Evolutionary conservation across 768 basidiomycete genomes (phyloP), one percentile per base, ranked within the genome.

Genomic region (Asterophora parasitica): DNA sequence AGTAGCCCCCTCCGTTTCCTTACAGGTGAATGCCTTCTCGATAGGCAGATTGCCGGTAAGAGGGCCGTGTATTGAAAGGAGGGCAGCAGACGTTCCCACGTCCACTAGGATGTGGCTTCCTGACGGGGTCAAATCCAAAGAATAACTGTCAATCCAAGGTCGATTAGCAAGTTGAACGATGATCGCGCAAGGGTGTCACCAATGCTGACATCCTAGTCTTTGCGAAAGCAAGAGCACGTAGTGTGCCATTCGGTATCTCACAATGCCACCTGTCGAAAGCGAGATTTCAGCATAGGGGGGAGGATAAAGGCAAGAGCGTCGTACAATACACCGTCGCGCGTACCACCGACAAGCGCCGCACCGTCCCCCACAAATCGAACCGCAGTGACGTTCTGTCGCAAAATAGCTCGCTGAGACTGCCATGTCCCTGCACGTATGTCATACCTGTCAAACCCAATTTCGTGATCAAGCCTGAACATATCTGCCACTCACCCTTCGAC

Each of bases 321-420:
- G 48, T 62, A 85, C 84, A 87, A 55, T 15, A 81, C 79, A 9
- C 85, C 85, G 55, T 87, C 84, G 44, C 72, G 74, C 23, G 85
- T 85, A 1, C 83, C 85, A 0, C 85, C 84, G 17, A 87, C 65
- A 37, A 87, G 65, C 40, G 78, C 81, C 31, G 72, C 70, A 0
- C 85, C 85, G 27, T 78, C 78, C 17, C 81, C 75, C 7, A 84
- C 70, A 57, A 87, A 85, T 54, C 70, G 72, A 49, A 87, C 72
- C 3, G 77, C 73, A 7, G 81, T 82, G 39, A 85, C 81, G 45
- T 83, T 81, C 52, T 77, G 78, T 44, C 83, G 74, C 46, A 76
- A 54, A 46, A 87, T 85, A 39, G 82, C 76, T 45, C 83, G 73
- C 49, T 86, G 82, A 1, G 72, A 63, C 50, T 78, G 74, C 85